Evolutionary conservation across 2,329 filamentous ascomycete species (phyloP).

Genomic region (Bipolaris gigantea): DNA sequence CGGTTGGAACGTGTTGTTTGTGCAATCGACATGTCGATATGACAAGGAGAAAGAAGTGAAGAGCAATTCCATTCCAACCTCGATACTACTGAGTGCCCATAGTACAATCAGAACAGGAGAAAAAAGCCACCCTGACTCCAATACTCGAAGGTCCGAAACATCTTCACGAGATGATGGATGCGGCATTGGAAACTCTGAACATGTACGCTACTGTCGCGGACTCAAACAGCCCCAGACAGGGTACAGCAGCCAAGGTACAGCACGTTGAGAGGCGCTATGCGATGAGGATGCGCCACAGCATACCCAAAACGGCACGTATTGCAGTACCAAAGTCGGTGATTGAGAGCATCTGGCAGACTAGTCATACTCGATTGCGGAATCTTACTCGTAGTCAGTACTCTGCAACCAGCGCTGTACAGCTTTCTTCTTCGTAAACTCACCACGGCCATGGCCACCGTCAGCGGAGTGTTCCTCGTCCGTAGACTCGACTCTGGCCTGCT

Average conservation of each 20-base stretch:
- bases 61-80: too few species aligned
- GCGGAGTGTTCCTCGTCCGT: slow-evolving; percentile 9
- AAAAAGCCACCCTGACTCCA: too few species aligned
- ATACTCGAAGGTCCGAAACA: too few species aligned
- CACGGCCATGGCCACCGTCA: slow-evolving; percentile 20
- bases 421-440: slow-evolving; percentile 20
- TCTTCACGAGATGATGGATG: neutral
- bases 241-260: neutral
- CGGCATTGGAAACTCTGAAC: neutral
- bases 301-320: neutral
- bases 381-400: slow-evolving; percentile 16
- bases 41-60: too few species aligned
- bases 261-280: neutral
- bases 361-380: neutral
- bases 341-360: neutral
- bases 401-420: slow-evolving; percentile 11
- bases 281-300: neutral
- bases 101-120: too few species aligned
- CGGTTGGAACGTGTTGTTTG: neutral
- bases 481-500: slow-evolving; percentile 26
- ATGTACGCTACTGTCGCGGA: neutral
- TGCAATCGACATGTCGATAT: neutral
- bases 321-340: neutral
- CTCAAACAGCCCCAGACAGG: neutral
- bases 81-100: too few species aligned